Evolutionary conservation across 2,329 filamentous ascomycete species (phyloP), one percentile per base, ranked within the genome.

Genomic region (Curvularia sp.): DNA sequence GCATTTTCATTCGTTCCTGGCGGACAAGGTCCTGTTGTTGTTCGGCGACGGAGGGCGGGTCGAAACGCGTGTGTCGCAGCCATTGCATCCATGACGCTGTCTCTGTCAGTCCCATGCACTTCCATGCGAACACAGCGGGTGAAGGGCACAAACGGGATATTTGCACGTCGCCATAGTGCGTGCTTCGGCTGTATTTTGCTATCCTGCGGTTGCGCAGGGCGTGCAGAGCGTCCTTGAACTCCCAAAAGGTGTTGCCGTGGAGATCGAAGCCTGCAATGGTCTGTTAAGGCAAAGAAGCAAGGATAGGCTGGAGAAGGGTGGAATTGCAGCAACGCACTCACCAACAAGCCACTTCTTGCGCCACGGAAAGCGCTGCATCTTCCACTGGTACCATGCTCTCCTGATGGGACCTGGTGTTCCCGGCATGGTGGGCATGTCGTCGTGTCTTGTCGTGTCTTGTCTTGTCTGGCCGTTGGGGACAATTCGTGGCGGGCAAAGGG

Each of bases 1-100:
- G 81, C 49, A 84, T 69, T 70, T 87, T 87, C 67, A 89, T 83
- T 57, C 81, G 81, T n/a, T 78, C 75, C 70, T 86, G 86, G 27
- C 87, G 80, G 32, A 81, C 65, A 45, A 87, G 62, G 57, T 89
- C 86, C 46, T 81, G 77, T 60, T 82, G 80, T 67, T 88, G 87
- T 74, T 89, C 87, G 64, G 82, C 70, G 49, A 89, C 71, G 1
- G 81, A 80, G 0, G 87, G 87, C 2, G 87, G 78, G 15, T 83
- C 78, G 50, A 77, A 67, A 43, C 87, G 84, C 9, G 86, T 85
- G 65, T 88, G 81, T 67, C 87, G 85, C 25, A 89, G 83, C 87
- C 87, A 89, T 77, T 89, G 87, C 69, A 87, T 85, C 87, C 87
- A 89, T 82, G 86, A 84, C 51, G 86, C 84, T 86, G 71, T 21